These are phyloP conservation scores for Cicer judaicum DNA, from an alignment of 306 rosid species.

Conservation along the genomic window DNA sequence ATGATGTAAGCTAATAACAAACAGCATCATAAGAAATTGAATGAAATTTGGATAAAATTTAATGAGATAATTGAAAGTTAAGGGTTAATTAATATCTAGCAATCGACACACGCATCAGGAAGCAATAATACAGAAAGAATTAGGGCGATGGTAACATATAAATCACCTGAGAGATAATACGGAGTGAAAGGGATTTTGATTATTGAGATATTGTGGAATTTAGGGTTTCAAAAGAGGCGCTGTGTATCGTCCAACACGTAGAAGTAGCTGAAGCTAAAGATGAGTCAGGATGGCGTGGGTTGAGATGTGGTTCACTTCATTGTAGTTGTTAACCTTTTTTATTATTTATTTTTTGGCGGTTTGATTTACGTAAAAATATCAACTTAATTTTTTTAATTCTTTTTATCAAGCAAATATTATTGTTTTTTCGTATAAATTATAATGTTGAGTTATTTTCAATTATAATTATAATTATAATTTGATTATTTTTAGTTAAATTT, in stretches of 20 bases:
- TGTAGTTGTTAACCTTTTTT: background rate
- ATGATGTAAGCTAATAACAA: background rate
- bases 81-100: background rate
- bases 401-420: too few species aligned
- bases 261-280: slow-evolving; percentile 5
- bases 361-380: too few species aligned
- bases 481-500: too few species aligned
- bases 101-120: background rate
- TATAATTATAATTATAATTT: too few species aligned
- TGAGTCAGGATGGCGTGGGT: background rate
- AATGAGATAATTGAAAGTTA: background rate
- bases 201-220: background rate
- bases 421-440: too few species aligned
- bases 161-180: background rate
- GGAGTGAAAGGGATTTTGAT: background rate
- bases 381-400: too few species aligned
- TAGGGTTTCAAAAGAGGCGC: slow-evolving; percentile 21
- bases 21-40: background rate
- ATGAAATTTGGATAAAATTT: background rate
- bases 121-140: background rate
- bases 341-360: too few species aligned
- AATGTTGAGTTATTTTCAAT: too few species aligned
- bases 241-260: background rate
- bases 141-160: background rate
- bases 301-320: slow-evolving; percentile 8